Percentiles rank a stretch among this genome's conserved stretches.
Evolutionary conservation across 768 basidiomycete species (phyloP).

Genomic region (Serendipita sp.): DNA sequence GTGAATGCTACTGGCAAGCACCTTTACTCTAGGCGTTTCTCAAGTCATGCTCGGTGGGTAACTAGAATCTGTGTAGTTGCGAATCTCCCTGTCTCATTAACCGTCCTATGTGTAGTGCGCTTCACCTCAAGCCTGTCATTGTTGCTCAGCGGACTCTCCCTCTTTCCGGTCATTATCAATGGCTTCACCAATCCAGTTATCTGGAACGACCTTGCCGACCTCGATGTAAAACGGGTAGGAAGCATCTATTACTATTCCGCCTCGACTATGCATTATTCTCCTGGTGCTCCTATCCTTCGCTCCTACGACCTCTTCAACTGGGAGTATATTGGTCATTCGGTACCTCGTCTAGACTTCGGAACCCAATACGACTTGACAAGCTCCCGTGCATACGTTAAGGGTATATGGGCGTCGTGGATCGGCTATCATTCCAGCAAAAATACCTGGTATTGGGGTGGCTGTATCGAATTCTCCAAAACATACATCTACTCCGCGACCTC

Average conservation of each 20-base stretch:
- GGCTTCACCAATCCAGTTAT: constrained; percentile 7
- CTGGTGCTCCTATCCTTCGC: constrained; percentile 6
- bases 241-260: constrained; percentile 8
- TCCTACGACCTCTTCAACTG: constrained; percentile 8
- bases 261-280: constrained; percentile 8
- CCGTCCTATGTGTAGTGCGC: too few species aligned
- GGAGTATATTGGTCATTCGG: constrained; percentile 7
- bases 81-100: too few species aligned
- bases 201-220: constrained; percentile 8
- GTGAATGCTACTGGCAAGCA: too few species aligned
- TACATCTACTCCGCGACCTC: constrained; percentile 3
- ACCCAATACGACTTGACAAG: background rate
- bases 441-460: constrained; percentile 7
- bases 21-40: too few species aligned
- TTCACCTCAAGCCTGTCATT: too few species aligned
- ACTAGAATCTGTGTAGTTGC: too few species aligned
- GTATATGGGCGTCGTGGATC: constrained; percentile 8
- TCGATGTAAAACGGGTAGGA: constrained; percentile 6
- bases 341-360: constrained; percentile 8
- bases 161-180: background rate
- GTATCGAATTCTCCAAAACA: background rate
- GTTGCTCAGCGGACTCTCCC: background rate
- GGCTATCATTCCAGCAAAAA: background rate
- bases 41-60: too few species aligned
- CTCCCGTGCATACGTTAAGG: constrained; percentile 6